These are phyloP conservation scores for Aphanomyces cochlioides DNA, from an alignment of 352 stramenopile species.

Conservation along the genomic window DNA sequence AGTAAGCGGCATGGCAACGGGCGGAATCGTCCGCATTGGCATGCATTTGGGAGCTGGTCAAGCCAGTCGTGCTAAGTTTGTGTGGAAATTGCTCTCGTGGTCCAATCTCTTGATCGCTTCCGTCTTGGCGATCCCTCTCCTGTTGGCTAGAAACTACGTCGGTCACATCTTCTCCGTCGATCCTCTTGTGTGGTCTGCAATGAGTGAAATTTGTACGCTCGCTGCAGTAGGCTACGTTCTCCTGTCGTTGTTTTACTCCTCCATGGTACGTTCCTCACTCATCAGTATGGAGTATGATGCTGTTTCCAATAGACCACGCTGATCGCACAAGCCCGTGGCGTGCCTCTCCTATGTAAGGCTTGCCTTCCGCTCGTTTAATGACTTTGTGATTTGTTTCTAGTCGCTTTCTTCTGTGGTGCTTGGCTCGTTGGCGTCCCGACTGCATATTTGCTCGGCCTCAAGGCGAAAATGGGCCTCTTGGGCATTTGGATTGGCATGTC, in stretches of 20 bases:
- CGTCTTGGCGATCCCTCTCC: neutral
- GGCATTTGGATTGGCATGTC: constrained; percentile 7
- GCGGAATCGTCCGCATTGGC: constrained; percentile 59
- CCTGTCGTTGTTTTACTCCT: constrained; percentile 77
- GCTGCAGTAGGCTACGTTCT: constrained; percentile 61
- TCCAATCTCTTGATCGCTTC: neutral
- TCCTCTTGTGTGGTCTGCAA: constrained; percentile 51
- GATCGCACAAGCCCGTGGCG: constrained; percentile 53
- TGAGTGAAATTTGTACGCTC: constrained; percentile 54
- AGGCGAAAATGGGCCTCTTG: neutral
- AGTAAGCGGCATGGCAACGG: constrained; percentile 65
- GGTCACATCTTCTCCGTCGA: constrained; percentile 75
- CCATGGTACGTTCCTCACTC: constrained; percentile 41
- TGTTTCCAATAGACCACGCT: constrained; percentile 43
- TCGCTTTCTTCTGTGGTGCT: neutral
- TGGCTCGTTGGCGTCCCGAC: constrained; percentile 17
- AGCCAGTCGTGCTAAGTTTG: neutral
- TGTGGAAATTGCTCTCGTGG: neutral
- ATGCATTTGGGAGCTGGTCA: constrained; percentile 58
- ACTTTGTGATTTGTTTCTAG: neutral
- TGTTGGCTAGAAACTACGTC: constrained; percentile 32
- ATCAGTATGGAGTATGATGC: neutral
- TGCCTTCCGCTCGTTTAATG: constrained; percentile 32
- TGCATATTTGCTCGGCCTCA: neutral
- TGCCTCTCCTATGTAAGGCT: constrained; percentile 49